Conservation (phyloP, 73 alveolate species). For the Tetrahymena thermophila region DNA sequence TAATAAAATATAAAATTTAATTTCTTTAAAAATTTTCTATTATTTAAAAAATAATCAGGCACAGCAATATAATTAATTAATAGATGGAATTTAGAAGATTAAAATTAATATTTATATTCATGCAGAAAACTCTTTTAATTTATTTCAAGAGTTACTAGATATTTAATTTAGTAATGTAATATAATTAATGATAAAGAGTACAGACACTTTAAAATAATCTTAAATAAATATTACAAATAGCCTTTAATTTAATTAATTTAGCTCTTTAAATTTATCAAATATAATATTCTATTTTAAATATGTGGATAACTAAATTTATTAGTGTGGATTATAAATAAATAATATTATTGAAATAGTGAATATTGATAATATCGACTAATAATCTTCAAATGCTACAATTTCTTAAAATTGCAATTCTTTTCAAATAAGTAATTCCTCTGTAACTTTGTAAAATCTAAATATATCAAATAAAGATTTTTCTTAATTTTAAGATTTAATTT, state of each 20-base stretch:
- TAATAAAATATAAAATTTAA: too few species aligned
- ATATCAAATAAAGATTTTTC: not conserved
- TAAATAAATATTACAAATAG: not conserved
- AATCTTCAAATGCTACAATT: not conserved
- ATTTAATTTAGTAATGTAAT: not conserved
- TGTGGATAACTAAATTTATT: not conserved
- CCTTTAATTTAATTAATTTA: too few species aligned
- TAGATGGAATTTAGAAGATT: not conserved
- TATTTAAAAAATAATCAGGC: not conserved
- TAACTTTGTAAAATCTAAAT: too few species aligned
- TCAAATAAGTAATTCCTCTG: not conserved
- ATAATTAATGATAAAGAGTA: too few species aligned
- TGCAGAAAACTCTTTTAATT: too few species aligned
- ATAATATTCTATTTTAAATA: too few species aligned
- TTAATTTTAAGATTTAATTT: too few species aligned
- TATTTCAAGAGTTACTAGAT: not conserved
- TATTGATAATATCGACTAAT: not conserved
- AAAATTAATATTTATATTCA: too few species aligned
- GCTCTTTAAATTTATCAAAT: not conserved
- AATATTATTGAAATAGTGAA: too few species aligned
- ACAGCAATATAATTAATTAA: too few species aligned
- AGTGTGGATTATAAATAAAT: not conserved
- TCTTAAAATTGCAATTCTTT: not conserved
- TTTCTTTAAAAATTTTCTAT: too few species aligned
- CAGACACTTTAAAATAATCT: not conserved